Percentiles rank a stretch among this genome's conserved stretches.
Evolutionary conservation across 306 rosid species (phyloP).

Genomic region (Castanea crenata): DNA sequence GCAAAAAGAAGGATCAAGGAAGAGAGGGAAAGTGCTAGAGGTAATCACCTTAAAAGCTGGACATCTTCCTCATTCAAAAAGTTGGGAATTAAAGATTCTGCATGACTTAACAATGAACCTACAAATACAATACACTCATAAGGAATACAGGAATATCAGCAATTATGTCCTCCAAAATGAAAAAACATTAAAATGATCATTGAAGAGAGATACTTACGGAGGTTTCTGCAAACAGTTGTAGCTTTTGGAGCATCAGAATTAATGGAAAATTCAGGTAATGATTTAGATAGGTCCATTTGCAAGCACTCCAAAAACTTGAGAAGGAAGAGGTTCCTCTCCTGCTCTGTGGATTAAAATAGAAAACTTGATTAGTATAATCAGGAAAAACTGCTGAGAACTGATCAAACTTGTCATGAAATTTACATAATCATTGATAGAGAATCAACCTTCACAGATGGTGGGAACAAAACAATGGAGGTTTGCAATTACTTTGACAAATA

Average conservation of each 20-base stretch:
- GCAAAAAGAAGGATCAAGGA: neutral
- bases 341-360: constrained; percentile 58
- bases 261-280: constrained; percentile 67
- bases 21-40: constrained; percentile 2
- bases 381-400: constrained; percentile 21
- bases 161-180: constrained; percentile 7
- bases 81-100: constrained; percentile 89
- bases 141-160: constrained; percentile 25
- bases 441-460: constrained; percentile 81
- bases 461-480: constrained; percentile 98
- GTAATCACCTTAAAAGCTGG: constrained; percentile 74
- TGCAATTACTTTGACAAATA: constrained; percentile 92
- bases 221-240: constrained; percentile 64
- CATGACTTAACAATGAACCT: constrained; percentile 91
- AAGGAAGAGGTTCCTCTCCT: constrained; percentile 84
- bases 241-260: constrained; percentile 61
- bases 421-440: constrained; percentile 26
- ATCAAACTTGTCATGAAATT: constrained; percentile 15
- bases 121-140: constrained; percentile 36
- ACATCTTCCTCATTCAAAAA: constrained; percentile 81
- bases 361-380: constrained; percentile 19
- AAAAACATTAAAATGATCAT: neutral
- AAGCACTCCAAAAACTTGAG: constrained; percentile 80
- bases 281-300: constrained; percentile 59
- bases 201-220: constrained; percentile 52